Conservation (phyloP, 2,329 filamentous ascomycete species). For the Parastagonospora nodorum region DNA sequence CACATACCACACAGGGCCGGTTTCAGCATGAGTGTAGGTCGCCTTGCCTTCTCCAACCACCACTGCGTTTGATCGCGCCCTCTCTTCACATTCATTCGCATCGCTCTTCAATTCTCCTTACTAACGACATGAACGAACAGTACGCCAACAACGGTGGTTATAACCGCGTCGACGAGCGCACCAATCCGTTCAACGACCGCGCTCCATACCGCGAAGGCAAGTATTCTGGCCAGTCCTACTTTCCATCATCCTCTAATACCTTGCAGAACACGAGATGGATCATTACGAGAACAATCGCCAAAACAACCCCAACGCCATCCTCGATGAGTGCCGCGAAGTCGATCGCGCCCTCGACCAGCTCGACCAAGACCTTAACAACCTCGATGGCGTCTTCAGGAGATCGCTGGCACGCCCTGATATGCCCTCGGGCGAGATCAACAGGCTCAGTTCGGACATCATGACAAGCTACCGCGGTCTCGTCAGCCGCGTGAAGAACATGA, state of each 20-base stretch:
- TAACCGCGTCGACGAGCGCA: conserved; percentile 48
- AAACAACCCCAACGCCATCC: conserved; percentile 73
- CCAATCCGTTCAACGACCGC: conserved; percentile 51
- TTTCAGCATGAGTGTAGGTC: conserved; percentile 49
- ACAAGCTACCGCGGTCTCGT: conserved; percentile 78
- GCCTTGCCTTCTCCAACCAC: conserved; percentile 19
- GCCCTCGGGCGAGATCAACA: conserved; percentile 72
- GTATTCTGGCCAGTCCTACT: too few species aligned
- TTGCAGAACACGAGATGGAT: conserved; percentile 65
- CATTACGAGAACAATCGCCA: too few species aligned
- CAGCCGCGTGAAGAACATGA: conserved; percentile 79
- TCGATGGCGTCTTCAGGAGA: conserved; percentile 72
- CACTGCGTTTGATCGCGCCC: conserved; percentile 26
- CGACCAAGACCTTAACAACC: conserved; percentile 71
- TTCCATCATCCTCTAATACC: conserved; percentile 20
- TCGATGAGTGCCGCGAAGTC: conserved; percentile 84
- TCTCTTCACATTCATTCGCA: conserved; percentile 6
- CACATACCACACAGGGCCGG: conserved; percentile 38
- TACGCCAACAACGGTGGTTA: conserved; percentile 48
- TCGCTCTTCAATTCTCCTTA: conserved; percentile 6
- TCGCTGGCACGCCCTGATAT: conserved; percentile 77
- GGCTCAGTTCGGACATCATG: conserved; percentile 79
- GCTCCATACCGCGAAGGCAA: conserved; percentile 18
- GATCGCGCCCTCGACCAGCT: conserved; percentile 77
- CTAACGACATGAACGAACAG: conserved; percentile 39